Evolutionary conservation across 352 stramenopile species (phyloP), one percentile per base, ranked within the genome.

Genomic region (Albugo candida): DNA sequence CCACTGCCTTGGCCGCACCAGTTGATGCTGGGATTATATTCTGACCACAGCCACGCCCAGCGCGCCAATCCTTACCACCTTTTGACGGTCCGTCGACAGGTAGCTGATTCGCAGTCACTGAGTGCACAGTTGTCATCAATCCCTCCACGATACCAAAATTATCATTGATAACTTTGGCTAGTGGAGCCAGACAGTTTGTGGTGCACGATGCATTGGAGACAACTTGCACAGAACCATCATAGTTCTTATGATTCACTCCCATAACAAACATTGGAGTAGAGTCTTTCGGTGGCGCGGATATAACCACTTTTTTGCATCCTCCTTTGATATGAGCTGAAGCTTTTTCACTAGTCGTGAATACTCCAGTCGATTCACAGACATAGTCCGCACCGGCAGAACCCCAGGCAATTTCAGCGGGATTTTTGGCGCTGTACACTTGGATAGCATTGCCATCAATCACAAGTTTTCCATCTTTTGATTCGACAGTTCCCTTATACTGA

Each of bases 211-310:
- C 72, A 65, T 85, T 87, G 52, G 76, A 91, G 16, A 91, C 68
- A 45, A 91, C 59, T 42, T 77, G 45, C 70, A 58, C 68, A 62
- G 67, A 79, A 48, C 65, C 70, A 55, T 93, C 70, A 68, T 97
- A 97, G 45, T 85, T 70, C 16, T 72, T 66, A 52, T 93, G 63
- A 71, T 97, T 97, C 19, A 97, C 88, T 48, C 89, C 89, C 72
- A 96, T 95, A 20, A 97, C 89, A 59, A 95, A 97, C 88, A 97
- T 97, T 51, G 92, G 92, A 35, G 85, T 92, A 66, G 85, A 68
- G 37, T 74, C 55, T 65, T 91, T 93, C 42, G 92, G 88, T n/a
- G 92, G 92, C 17, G 92, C 92, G 41, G 84, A 97, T 59, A 98
- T 97, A 49, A 98, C 60, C 35, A 98, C 89, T 74, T 98, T 97